Conservation (phyloP, 805 yeast genomes). For the Ogataea ganodermae region DNA sequence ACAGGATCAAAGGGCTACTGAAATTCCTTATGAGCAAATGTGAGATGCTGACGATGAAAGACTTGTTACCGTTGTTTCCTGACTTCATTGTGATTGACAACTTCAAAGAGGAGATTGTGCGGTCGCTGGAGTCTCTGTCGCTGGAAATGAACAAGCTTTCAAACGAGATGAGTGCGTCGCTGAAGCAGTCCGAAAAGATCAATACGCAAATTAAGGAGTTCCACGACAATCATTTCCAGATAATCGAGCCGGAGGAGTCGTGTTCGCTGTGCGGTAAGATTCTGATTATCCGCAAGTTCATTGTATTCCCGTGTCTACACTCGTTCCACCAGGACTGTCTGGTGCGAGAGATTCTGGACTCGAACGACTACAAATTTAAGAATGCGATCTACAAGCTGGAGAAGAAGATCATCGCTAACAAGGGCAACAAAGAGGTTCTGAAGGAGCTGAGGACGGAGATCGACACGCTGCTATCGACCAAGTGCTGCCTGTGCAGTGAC, state of each 20-base stretch:
- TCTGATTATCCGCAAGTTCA: conserved; percentile 69
- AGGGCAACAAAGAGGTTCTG: conserved; percentile 32
- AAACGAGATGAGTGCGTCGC: conserved; percentile 73
- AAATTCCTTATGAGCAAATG: conserved; percentile 45
- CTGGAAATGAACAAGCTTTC: conserved; percentile 63
- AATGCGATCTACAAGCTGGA: conserved; percentile 60
- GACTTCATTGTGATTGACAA: conserved; percentile 79
- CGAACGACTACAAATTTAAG: conserved; percentile 68
- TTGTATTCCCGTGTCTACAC: conserved; percentile 88
- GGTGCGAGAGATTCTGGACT: conserved; percentile 56
- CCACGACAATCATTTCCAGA: conserved; percentile 54
- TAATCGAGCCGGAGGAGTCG: conserved; percentile 80
- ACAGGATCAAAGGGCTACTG: conserved; percentile 35
- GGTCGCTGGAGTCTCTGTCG: conserved; percentile 75
- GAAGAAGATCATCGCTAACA: conserved; percentile 41
- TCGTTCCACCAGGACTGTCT: conserved; percentile 88
- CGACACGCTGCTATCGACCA: conserved; percentile 58
- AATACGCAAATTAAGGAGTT: conserved; percentile 56
- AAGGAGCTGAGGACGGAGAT: conserved; percentile 46
- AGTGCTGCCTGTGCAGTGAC: conserved; percentile 79
- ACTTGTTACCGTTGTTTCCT: conserved; percentile 81
- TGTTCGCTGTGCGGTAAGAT: conserved; percentile 74
- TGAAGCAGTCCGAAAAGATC: conserved; percentile 59
- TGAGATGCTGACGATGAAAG: conserved; percentile 67
- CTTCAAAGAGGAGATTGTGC: conserved; percentile 79